These are phyloP conservation scores for Syzygium jambos DNA, from an alignment of 345 rosid genomes.

Conservation along the genomic window DNA sequence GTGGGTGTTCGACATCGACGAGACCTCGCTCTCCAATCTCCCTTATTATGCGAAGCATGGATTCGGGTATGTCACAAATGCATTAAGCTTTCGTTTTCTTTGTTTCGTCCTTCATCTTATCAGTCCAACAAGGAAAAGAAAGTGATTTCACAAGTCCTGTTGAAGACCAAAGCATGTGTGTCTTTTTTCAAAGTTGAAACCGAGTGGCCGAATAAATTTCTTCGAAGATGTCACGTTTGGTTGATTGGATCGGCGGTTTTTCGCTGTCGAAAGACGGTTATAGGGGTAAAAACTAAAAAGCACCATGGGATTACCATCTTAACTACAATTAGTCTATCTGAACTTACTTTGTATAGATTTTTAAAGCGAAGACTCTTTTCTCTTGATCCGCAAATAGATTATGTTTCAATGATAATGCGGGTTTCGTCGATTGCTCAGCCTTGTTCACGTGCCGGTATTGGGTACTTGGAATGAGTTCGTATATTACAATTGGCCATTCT, in stretches of 20 bases:
- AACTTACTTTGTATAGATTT: background rate
- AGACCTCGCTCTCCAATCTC: constrained; percentile 32
- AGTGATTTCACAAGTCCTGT: background rate
- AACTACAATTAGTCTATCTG: background rate
- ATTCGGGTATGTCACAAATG: constrained; percentile 18
- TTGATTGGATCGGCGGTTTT: background rate
- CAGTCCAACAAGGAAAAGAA: background rate
- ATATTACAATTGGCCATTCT: background rate
- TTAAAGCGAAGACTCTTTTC: background rate
- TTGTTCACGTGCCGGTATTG: background rate
- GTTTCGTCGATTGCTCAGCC: background rate
- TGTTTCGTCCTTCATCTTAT: background rate
- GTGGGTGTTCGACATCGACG: constrained; percentile 45
- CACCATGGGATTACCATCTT: background rate
- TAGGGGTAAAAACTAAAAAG: background rate
- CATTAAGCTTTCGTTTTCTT: background rate
- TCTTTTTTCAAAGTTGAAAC: background rate
- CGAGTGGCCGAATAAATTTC: background rate
- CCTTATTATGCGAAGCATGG: constrained; percentile 21
- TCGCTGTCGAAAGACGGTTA: background rate
- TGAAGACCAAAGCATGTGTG: background rate
- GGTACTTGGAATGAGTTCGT: background rate
- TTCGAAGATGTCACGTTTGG: background rate
- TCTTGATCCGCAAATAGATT: background rate
- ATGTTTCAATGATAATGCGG: background rate